phyloP scores from a whole-genome alignment of 306 rosid genomes.

The Acmispon strigosus region DNA sequence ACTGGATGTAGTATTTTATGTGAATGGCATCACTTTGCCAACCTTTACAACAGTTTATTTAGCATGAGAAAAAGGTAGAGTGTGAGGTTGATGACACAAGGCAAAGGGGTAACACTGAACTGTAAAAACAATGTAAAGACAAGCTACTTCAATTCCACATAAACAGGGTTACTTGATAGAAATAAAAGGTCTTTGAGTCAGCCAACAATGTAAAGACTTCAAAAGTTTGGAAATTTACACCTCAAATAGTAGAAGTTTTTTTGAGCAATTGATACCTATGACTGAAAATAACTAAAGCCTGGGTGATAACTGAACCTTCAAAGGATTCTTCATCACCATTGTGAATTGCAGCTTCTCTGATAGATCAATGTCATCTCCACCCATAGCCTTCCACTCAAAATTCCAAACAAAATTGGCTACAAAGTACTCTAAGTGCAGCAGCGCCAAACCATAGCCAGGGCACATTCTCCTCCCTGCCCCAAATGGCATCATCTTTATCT shows the following conservation, averaged over 20 bases:
- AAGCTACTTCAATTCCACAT: background rate
- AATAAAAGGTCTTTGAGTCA: too few species aligned
- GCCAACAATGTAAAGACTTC: too few species aligned
- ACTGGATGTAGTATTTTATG: background rate
- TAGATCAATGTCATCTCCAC: slow-evolving; percentile 25
- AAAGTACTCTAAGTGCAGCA: slow-evolving; percentile 35
- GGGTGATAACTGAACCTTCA: slow-evolving; percentile 23
- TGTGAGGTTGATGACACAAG: too few species aligned
- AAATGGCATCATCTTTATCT: slow-evolving; percentile 38
- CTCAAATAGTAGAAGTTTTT: background rate
- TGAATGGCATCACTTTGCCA: background rate
- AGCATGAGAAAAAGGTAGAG: too few species aligned
- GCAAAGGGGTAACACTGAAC: too few species aligned
- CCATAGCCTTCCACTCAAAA: slow-evolving; percentile 23
- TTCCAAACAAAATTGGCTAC: slow-evolving; percentile 32
- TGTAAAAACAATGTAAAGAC: too few species aligned
- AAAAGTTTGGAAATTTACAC: too few species aligned
- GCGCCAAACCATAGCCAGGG: slow-evolving; percentile 28
- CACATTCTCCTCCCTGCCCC: slow-evolving; percentile 50
- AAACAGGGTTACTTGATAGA: too few species aligned
- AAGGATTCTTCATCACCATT: slow-evolving; percentile 29
- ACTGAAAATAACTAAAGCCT: slow-evolving; percentile 8
- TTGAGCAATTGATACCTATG: background rate
- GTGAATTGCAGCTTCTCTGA: slow-evolving; percentile 28
- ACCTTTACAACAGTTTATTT: background rate